A percentile compares a stretch with the other conserved stretches of the same genome.
phyloP scores from a whole-genome alignment of 2,329 filamentous ascomycete genomes.

The Pestalotiopsis fici region DNA sequence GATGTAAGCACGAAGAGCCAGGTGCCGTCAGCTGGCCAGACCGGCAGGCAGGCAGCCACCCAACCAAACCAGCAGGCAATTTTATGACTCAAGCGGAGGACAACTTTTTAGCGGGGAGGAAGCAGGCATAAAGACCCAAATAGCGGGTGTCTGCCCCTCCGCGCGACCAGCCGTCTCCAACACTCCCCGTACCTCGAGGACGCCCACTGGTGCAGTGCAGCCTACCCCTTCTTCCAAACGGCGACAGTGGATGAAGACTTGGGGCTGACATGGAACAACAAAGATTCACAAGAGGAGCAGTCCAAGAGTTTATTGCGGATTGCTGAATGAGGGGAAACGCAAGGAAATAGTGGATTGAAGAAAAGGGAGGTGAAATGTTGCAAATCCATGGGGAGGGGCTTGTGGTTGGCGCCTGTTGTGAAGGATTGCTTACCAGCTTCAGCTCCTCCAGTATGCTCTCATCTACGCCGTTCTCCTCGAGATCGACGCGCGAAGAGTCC shows the following conservation, averaged over 20 bases:
- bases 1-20: neutral
- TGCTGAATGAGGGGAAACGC: neutral
- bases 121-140: constrained; percentile 58
- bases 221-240: neutral
- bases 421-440: constrained; percentile 69
- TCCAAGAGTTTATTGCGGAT: neutral
- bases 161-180: constrained; percentile 36
- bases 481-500: constrained; percentile 88
- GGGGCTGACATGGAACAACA: neutral
- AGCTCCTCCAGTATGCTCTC: constrained; percentile 84
- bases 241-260: constrained; percentile 7
- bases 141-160: constrained; percentile 50
- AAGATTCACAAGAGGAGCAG: neutral
- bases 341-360: neutral
- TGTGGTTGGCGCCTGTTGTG: constrained; percentile 7
- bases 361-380: constrained; percentile 10
- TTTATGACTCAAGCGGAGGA: constrained; percentile 20
- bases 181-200: constrained; percentile 3
- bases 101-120: constrained; percentile 24
- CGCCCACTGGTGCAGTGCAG: neutral
- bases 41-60: neutral
- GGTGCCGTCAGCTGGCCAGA: constrained; percentile 2
- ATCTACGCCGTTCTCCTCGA: constrained; percentile 94
- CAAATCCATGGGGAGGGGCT: neutral
- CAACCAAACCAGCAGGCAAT: constrained; percentile 23